Evolutionary conservation across 352 stramenopile genomes (phyloP).

Genomic region (Globisporangium carolinianum): DNA sequence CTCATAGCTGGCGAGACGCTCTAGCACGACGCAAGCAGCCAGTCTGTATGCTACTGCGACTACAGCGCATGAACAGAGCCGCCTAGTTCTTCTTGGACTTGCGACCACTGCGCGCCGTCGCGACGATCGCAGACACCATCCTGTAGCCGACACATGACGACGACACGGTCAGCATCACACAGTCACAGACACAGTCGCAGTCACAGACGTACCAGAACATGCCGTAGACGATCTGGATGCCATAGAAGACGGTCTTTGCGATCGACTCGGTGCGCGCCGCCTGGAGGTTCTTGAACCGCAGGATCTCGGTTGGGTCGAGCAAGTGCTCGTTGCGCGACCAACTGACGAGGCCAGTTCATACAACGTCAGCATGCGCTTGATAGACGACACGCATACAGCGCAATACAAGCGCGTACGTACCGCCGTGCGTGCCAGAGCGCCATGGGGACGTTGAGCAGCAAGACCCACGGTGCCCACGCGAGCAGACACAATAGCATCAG

Average conservation of each 20-base stretch:
- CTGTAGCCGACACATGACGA: slow-evolving; percentile 13
- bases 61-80: too few species aligned
- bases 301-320: slow-evolving; percentile 81
- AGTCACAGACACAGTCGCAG: neutral
- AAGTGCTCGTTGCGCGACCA: slow-evolving; percentile 75
- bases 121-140: slow-evolving; percentile 84
- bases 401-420: slow-evolving; percentile 18
- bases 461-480: slow-evolving; percentile 68
- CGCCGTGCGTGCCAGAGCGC: slow-evolving; percentile 66
- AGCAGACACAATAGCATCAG: slow-evolving; percentile 69
- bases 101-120: slow-evolving; percentile 40
- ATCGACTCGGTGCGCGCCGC: slow-evolving; percentile 73
- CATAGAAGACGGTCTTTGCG: slow-evolving; percentile 81
- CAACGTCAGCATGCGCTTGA: neutral
- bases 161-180: slow-evolving; percentile 1
- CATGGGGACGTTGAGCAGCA: slow-evolving; percentile 76
- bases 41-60: too few species aligned
- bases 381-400: neutral
- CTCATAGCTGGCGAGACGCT: too few species aligned
- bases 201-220: slow-evolving; percentile 76
- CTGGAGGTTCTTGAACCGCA: slow-evolving; percentile 84
- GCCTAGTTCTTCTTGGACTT: slow-evolving; percentile 10
- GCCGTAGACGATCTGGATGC: slow-evolving; percentile 84
- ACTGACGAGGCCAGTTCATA: slow-evolving; percentile 16
- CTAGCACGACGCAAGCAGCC: too few species aligned